These are phyloP conservation scores for Solanum hybrid DNA, from an alignment of 305 asterid species.

Conservation along the genomic window DNA sequence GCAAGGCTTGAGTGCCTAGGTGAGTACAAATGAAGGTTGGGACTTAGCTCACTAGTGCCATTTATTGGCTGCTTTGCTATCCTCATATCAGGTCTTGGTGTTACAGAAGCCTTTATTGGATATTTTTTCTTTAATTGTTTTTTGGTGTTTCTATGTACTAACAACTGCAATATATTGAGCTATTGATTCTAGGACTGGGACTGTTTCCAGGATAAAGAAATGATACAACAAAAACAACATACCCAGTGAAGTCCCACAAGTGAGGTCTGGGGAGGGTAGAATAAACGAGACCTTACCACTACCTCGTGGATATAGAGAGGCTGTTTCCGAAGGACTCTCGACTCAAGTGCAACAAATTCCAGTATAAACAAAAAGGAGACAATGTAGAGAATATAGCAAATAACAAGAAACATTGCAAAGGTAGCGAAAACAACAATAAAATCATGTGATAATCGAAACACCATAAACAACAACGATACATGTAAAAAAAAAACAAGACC, in stretches of 20 bases:
- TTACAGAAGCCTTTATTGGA: background rate
- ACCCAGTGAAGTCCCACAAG: background rate
- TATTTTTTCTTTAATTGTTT: background rate
- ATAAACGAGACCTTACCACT: background rate
- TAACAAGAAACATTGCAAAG: background rate
- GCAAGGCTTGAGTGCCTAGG: background rate
- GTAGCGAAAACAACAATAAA: background rate
- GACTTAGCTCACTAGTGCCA: background rate
- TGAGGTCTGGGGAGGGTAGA: background rate
- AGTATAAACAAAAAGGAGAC: background rate
- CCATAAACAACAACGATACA: background rate
- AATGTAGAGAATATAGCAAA: background rate
- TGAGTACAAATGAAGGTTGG: background rate
- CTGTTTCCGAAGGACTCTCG: background rate
- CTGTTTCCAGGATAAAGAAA: background rate
- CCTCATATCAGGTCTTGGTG: background rate
- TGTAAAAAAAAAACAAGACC: background rate
- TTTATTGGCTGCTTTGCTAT: background rate
- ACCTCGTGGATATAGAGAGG: background rate
- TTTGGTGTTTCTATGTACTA: background rate
- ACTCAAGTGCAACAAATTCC: background rate
- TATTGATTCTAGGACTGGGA: background rate
- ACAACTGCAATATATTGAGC: background rate
- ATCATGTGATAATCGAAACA: background rate
- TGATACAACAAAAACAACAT: background rate